Evolutionary conservation across 257 asterid species (phyloP), one percentile per base, ranked within the genome.

Genomic region (Handroanthus guayacan): DNA sequence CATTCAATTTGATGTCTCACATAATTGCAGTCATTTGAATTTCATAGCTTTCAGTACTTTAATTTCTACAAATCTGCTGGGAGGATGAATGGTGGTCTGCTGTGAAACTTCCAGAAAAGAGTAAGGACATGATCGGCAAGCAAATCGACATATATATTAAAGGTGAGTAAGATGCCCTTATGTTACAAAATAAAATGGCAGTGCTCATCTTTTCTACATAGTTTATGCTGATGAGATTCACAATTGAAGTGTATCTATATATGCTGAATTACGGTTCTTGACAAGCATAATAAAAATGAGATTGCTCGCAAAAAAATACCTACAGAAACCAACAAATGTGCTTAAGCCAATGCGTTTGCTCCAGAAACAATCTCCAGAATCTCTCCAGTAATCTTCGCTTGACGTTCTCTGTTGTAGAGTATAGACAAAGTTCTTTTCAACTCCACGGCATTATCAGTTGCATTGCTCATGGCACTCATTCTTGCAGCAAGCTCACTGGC

Each of bases 311-410:
- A 51, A 78, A 51, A 72, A 76, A 9, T 20, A 84, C 88, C 85
- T 71, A 71, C 43, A 63, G 77, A 66, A 57, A 67, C 62, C 34
- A 41, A 16, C 13, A 25, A 72, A 44, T 55, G 16, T 55, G 41
- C 68, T 86, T 79, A 89, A 69, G 11, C 0, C 84, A 86, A 71
- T 56, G 97, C 94, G 43, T 85, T 69, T 62, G 98, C 95, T 60
- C 98, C 97, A 12, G 97, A 89, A 82, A 91, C 90, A 84, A 93
- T 93, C 90, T 94, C 99, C 96, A 92, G 82, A 71, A 94, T 92
- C 89, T 93, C 98, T 31, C 96, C 98, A 0, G 98, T 91, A 52
- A 93, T 90, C 92, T 93, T 93, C 1, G 97, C 96, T 74, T 93
- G 98, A 51, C 97, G 95, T 85, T 82, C 8, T 74, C 98, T 91